Evolutionary conservation across 2,329 filamentous ascomycete species (phyloP), one percentile per base, ranked within the genome.

Genomic region (Alternaria sp.): DNA sequence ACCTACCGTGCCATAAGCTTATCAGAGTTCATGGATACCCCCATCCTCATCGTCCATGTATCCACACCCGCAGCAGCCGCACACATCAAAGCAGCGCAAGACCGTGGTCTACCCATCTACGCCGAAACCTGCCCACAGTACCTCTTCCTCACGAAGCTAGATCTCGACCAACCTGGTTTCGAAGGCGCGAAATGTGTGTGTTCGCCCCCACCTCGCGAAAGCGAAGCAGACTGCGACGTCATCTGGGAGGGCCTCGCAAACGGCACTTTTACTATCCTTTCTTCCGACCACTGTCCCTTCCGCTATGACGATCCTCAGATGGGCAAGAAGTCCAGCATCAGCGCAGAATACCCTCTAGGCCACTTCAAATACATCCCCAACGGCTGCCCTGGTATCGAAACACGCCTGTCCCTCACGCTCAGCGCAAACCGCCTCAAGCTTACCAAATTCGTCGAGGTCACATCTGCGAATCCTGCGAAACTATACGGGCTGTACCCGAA

Each of bases 291-390:
- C 73, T 21, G 85, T 83, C 71, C 77, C 73, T 63, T 89, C 82
- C 68, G 83, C 85, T 67, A 82, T 86, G 67, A 79, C 75, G 45
- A 82, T 71, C 52, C 77, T 54, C 30, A 68, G 12, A 63, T 36
- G 5, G 74, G 82, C 81, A 44, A 88, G 80, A 86, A 85, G 73
- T 81, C 81, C 1, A 82, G 81, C 59, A 79, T 86, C 63, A 82
- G 70, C 45, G 71, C 75, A 0, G 82, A 83, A 30, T 81, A 80
- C 60, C 85, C 85, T 0, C 57, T 76, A 2, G 79, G 79, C 0
- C 80, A 81, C 49, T 89, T 89, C 75, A 83, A 83, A 49, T 83
- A 86, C 60, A 87, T 89, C 44, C 86, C 87, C 7, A 89, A 89
- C 67, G 87, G 87, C 6, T 79, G 85, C 49, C 85, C 87, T 0